Evolutionary conservation across 495 filamentous ascomycete genomes (phyloP).

Genomic region (Diplogelasinospora grovesii): DNA sequence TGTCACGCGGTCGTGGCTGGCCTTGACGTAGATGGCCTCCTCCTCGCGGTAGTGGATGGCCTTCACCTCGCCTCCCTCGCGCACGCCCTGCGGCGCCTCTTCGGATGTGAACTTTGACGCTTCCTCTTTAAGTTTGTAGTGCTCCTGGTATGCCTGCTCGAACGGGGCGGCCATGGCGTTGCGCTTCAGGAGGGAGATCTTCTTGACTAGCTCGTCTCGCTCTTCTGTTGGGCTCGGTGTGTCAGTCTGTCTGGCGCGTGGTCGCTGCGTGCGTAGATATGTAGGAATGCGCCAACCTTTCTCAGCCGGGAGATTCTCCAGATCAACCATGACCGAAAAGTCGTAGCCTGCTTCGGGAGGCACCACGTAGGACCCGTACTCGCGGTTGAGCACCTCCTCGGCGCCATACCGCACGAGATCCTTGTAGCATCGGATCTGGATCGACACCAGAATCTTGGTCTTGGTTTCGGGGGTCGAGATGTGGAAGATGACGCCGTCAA

Average conservation of each 20-base stretch:
- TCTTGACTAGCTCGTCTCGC: constrained; percentile 74
- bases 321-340: constrained; percentile 83
- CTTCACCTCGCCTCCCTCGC: constrained; percentile 88
- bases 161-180: constrained; percentile 98
- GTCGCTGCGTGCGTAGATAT: too few species aligned
- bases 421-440: constrained; percentile 86
- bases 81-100: constrained; percentile 79
- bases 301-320: constrained; percentile 76
- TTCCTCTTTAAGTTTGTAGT: constrained; percentile 75
- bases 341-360: constrained; percentile 84
- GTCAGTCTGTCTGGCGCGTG: too few species aligned
- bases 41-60: constrained; percentile 97
- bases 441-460: constrained; percentile 85
- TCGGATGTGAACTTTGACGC: constrained; percentile 87
- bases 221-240: constrained; percentile 47
- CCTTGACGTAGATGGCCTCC: constrained; percentile 99
- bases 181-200: constrained; percentile 84
- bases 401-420: constrained; percentile 92
- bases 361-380: constrained; percentile 90
- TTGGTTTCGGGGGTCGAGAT: constrained; percentile 92
- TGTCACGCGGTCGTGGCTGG: constrained; percentile 90
- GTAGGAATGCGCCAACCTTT: constrained; percentile 59
- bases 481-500: constrained; percentile 96
- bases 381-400: constrained; percentile 79
- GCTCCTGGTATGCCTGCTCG: constrained; percentile 91